Percentiles rank a stretch among this genome's conserved stretches.
phyloP scores from a whole-genome alignment of 371 early-diverging fungal genomes.

The Syncephalastrum contaminatum region DNA sequence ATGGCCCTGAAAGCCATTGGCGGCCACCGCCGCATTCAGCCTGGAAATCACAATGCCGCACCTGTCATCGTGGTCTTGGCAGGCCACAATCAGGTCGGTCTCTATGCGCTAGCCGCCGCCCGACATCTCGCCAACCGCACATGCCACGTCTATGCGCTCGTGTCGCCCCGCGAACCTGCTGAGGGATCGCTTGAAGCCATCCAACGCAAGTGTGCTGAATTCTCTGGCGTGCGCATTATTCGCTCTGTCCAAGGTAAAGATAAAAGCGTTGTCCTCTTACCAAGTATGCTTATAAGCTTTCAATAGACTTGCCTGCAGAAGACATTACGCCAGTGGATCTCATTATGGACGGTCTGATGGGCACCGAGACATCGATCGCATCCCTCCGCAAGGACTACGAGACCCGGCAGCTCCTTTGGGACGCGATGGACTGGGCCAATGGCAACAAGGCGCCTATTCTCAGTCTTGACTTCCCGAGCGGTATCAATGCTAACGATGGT shows the following conservation, averaged over 20 bases:
- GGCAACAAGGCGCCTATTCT: constrained; percentile 68
- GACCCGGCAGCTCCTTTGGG: constrained; percentile 43
- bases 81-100: constrained; percentile 76
- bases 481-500: constrained; percentile 60
- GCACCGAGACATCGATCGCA: constrained; percentile 53
- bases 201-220: constrained; percentile 29
- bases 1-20: constrained; percentile 72
- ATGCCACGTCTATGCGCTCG: constrained; percentile 62
- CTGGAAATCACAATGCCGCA: constrained; percentile 72
- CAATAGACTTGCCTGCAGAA: constrained; percentile 46
- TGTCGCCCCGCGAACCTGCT: constrained; percentile 48
- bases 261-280: too few species aligned
- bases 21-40: constrained; percentile 70
- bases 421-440: constrained; percentile 78
- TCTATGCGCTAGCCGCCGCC: constrained; percentile 70
- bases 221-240: constrained; percentile 30
- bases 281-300: background rate
- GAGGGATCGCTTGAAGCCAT: constrained; percentile 10
- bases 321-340: constrained; percentile 69
- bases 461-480: constrained; percentile 75
- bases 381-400: constrained; percentile 55
- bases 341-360: constrained; percentile 77
- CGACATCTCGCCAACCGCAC: constrained; percentile 76
- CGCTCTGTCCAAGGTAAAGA: constrained; percentile 29
- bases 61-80: constrained; percentile 71